phyloP scores from a whole-genome alignment of 495 filamentous ascomycete genomes.

The Pyrenula aspistea region DNA sequence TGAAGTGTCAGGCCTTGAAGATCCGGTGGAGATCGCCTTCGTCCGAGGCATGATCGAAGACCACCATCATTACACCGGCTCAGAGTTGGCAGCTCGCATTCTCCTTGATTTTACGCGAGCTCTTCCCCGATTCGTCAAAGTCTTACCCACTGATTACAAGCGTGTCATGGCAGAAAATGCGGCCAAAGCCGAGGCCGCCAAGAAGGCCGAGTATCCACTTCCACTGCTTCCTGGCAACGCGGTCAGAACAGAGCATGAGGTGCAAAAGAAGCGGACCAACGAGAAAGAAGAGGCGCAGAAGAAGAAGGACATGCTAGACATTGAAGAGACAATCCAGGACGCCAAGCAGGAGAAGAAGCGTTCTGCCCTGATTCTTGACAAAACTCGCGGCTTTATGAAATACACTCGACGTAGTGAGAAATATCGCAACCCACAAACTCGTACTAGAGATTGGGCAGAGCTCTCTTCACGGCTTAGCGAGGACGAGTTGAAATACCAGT shows the following conservation, averaged over 20 bases:
- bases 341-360: slow-evolving; percentile 86
- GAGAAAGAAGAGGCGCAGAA: slow-evolving; percentile 46
- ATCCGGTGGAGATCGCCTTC: slow-evolving; percentile 85
- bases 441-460: slow-evolving; percentile 92
- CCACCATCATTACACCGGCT: slow-evolving; percentile 98
- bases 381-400: slow-evolving; percentile 98
- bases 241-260: slow-evolving; percentile 31
- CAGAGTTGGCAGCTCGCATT: slow-evolving; percentile 88
- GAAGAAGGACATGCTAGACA: slow-evolving; percentile 77
- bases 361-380: slow-evolving; percentile 85
- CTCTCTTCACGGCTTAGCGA: slow-evolving; percentile 80
- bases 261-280: slow-evolving; percentile 49
- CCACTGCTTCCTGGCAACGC: slow-evolving; percentile 57
- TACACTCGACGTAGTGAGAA: slow-evolving; percentile 91
- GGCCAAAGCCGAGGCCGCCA: slow-evolving; percentile 71
- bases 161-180: slow-evolving; percentile 80
- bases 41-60: slow-evolving; percentile 93
- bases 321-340: slow-evolving; percentile 88
- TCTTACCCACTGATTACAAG: slow-evolving; percentile 96
- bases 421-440: slow-evolving; percentile 77
- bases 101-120: slow-evolving; percentile 95
- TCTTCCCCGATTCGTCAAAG: slow-evolving; percentile 85
- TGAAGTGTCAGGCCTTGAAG: slow-evolving; percentile 76
- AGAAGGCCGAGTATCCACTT: slow-evolving; percentile 70
- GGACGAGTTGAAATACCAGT: slow-evolving; percentile 97